Evolutionary conservation across 495 filamentous ascomycete species (phyloP).

Genomic region (Tuber brumale): DNA sequence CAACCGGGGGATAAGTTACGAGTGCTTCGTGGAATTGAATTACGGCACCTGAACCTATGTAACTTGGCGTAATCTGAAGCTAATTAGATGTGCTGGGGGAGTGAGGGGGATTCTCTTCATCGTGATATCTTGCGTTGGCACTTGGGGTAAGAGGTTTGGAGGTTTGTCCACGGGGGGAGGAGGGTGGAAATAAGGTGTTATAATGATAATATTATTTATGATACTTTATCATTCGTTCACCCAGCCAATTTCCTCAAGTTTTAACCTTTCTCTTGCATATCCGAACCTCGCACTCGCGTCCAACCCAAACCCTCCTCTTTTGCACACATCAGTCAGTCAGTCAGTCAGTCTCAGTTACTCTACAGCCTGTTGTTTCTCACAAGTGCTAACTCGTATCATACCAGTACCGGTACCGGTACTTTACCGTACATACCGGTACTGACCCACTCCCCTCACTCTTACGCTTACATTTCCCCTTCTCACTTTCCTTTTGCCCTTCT

Average conservation of each 20-base stretch:
- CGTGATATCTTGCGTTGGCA: background rate
- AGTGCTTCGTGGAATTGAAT: background rate
- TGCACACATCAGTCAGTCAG: background rate
- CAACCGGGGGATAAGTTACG: conserved; percentile 19
- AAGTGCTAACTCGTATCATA: background rate
- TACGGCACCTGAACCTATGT: background rate
- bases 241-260: background rate
- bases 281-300: background rate
- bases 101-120: background rate
- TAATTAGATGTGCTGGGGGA: background rate
- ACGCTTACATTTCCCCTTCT: background rate
- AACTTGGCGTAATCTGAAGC: background rate
- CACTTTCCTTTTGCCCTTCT: background rate
- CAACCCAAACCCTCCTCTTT: background rate
- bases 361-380: background rate
- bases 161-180: background rate
- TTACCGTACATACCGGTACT: too few species aligned
- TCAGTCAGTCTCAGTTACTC: background rate
- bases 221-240: background rate
- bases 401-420: background rate
- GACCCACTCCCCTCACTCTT: background rate
- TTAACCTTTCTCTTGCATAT: background rate
- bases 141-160: background rate
- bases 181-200: too few species aligned
- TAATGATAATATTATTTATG: background rate